These are phyloP conservation scores for Akanthomyces lecanii DNA, from an alignment of 2,329 filamentous ascomycete genomes.

Conservation along the genomic window DNA sequence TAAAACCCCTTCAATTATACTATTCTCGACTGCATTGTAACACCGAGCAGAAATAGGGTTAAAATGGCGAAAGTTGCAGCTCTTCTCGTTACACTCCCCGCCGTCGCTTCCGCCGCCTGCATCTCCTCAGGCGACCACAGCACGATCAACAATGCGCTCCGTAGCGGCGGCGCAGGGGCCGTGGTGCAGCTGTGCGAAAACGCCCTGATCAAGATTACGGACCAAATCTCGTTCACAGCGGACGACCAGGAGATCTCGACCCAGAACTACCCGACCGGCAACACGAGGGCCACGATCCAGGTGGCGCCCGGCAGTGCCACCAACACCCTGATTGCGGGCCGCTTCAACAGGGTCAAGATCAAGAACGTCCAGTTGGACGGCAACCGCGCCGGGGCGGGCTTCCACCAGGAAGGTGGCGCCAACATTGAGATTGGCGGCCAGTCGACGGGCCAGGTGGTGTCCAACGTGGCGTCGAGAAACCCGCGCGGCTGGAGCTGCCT, in stretches of 20 bases:
- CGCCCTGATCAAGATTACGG: slow-evolving; percentile 20
- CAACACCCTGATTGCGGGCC: slow-evolving; percentile 22
- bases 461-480: slow-evolving; percentile 21
- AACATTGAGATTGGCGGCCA: slow-evolving; percentile 26
- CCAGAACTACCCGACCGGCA: slow-evolving; percentile 24
- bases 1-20: no score
- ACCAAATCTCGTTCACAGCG: slow-evolving; percentile 22
- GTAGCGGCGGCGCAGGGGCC: slow-evolving; percentile 19
- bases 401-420: slow-evolving; percentile 22
- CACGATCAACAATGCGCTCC: slow-evolving; percentile 21
- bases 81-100: slow-evolving; percentile 2
- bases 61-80: neutral
- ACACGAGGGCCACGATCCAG: slow-evolving; percentile 23
- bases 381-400: slow-evolving; percentile 22
- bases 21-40: no score
- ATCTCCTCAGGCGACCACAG: slow-evolving; percentile 22
- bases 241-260: slow-evolving; percentile 26
- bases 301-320: slow-evolving; percentile 22
- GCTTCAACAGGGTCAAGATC: slow-evolving; percentile 22
- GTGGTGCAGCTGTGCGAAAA: slow-evolving; percentile 22
- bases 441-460: slow-evolving; percentile 22
- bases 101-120: slow-evolving; percentile 16
- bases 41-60: neutral
- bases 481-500: slow-evolving; percentile 27
- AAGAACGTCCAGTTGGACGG: slow-evolving; percentile 26